A percentile compares a stretch with the other conserved stretches of the same genome.
Conservation (phyloP, 345 rosid genomes). For the Arabis alpina region DNA sequence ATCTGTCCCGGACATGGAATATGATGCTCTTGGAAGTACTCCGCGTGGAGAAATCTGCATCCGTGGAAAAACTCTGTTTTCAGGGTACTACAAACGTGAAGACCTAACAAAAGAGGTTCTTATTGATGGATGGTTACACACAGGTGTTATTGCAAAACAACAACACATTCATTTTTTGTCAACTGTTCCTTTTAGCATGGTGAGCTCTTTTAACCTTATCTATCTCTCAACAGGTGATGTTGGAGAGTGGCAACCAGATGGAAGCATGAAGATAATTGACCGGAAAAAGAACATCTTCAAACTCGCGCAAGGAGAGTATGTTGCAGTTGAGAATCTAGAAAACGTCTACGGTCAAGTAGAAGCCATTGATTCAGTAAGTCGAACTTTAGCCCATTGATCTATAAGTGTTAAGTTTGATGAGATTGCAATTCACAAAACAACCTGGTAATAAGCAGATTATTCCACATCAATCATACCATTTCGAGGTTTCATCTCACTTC, state of each 20-base stretch:
- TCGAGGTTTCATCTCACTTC: background rate
- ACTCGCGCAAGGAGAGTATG: slow-evolving; percentile 94
- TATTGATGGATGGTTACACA: slow-evolving; percentile 89
- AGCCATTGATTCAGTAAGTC: slow-evolving; percentile 66
- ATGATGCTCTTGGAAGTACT: slow-evolving; percentile 74
- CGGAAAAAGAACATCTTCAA: slow-evolving; percentile 88
- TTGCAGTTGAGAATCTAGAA: slow-evolving; percentile 89
- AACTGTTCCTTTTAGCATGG: no score
- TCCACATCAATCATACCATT: background rate
- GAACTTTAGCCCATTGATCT: background rate
- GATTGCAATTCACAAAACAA: background rate
- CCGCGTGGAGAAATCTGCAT: slow-evolving; percentile 86
- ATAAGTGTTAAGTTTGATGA: background rate
- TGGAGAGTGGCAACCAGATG: slow-evolving; percentile 92
- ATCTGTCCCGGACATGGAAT: slow-evolving; percentile 86
- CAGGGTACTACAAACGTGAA: slow-evolving; percentile 82
- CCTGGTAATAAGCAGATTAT: background rate
- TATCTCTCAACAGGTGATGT: slow-evolving; percentile 62
- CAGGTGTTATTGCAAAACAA: slow-evolving; percentile 59
- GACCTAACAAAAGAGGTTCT: slow-evolving; percentile 84
- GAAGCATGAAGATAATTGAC: slow-evolving; percentile 86
- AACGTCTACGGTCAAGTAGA: slow-evolving; percentile 62
- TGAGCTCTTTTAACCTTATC: no score
- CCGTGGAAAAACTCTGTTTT: slow-evolving; percentile 66
- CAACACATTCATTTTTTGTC: background rate